Evolutionary conservation across 1,139 yeast genomes (phyloP), one percentile per base, ranked within the genome.

Genomic region (Yamadazyma diddensiae): DNA sequence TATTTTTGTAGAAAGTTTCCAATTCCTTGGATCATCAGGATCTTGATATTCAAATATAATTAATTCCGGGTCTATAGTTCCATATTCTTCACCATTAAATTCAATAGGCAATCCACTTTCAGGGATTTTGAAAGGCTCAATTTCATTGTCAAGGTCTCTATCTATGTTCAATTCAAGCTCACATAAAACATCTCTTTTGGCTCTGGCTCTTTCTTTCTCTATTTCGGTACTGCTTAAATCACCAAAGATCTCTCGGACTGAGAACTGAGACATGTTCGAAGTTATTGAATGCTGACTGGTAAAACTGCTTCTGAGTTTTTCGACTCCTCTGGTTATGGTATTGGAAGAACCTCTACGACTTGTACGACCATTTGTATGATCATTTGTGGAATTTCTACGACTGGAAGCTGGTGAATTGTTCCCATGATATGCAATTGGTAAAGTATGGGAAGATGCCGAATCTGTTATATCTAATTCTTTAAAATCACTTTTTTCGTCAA

Each of bases 21-120:
- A 68, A 43, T 68, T 67, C 30, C 66, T 44, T 3, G 73, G 73
- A 43, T 65, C 62, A 28, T 59, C 59, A 0, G 64, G 63, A 40
- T 65, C 71, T 26, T 59, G 48, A 14, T 43, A 41, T 24, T 58
- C 51, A 69, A 71, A 68, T 2, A 70, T 59, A 17, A 68, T 60
- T 29, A 68, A 55, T 43, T 68, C 73, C 1, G 73, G 73, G 35
- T 68, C 74, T 3, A 65, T 55, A 8, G 47, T 37, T 23, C 52
- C 49, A 40, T 63, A 65, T 36, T 65, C 70, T 31, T 59, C 62
- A 2, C 72, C 73, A 32, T 55, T 55, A 27, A 61, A 50, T 26
- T 55, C 56, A 15, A 62, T 52, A 6, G 64, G 60, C 12, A 62
- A 45, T 3, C 53, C 49, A 29, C 47, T 41, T 37, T 50, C 55